A percentile compares a stretch with the other conserved stretches of the same genome.
Conservation (phyloP, 2,329 filamentous ascomycete genomes). For the Thelonectria olida region DNA sequence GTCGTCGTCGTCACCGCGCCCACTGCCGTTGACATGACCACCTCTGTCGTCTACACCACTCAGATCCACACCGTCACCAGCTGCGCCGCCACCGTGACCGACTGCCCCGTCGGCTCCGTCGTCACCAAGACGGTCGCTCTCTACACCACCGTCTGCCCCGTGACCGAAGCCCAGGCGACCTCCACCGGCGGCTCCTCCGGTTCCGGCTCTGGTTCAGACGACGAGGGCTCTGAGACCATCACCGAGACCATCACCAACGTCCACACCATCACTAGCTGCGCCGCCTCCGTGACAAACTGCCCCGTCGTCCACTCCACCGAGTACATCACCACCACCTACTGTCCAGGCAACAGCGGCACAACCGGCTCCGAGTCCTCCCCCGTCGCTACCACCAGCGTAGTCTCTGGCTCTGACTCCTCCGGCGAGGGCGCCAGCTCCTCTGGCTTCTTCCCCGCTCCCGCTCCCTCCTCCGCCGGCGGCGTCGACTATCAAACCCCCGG, state of each 20-base stretch:
- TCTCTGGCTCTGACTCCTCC: background rate
- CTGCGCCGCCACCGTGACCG: slow-evolving; percentile 55
- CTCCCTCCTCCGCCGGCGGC: background rate
- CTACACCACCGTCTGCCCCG: slow-evolving; percentile 54
- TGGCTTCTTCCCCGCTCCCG: background rate
- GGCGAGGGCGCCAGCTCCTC: background rate
- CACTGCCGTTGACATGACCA: slow-evolving; percentile 29
- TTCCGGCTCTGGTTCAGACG: slow-evolving; percentile 3
- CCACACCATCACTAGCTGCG: slow-evolving; percentile 32
- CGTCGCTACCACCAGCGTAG: background rate
- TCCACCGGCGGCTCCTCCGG: slow-evolving; percentile 14
- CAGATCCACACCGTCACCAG: slow-evolving; percentile 9
- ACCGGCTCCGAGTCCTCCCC: background rate
- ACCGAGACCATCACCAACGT: slow-evolving; percentile 25
- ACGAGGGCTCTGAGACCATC: slow-evolving; percentile 20
- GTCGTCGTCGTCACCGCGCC: background rate
- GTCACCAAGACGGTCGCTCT: slow-evolving; percentile 50
- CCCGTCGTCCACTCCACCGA: slow-evolving; percentile 26
- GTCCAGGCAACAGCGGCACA: slow-evolving; percentile 15
- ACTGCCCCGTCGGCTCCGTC: slow-evolving; percentile 54
- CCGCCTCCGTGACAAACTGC: slow-evolving; percentile 24
- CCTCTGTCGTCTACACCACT: slow-evolving; percentile 47
- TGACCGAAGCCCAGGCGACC: slow-evolving; percentile 25
- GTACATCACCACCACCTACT: slow-evolving; percentile 30
- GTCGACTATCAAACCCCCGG: background rate